These are phyloP conservation scores for Diplodia scrobiculata DNA, from an alignment of 2,329 filamentous ascomycete genomes.

Conservation along the genomic window DNA sequence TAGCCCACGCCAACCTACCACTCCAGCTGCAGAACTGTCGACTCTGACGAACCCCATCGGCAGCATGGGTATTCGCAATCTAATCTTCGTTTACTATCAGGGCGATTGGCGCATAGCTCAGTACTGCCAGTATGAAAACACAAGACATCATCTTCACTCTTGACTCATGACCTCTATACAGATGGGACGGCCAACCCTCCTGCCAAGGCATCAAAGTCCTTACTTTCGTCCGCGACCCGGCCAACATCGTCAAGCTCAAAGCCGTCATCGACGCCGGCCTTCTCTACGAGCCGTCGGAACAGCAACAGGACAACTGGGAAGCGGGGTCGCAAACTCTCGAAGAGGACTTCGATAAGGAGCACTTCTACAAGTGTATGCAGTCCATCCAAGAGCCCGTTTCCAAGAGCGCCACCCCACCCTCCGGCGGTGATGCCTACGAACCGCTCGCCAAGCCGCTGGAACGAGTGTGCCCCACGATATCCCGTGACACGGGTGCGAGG, in stretches of 20 bases:
- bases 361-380: no score
- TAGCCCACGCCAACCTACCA: no score
- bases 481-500: background rate
- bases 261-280: conserved; percentile 30
- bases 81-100: no score
- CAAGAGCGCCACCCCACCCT: background rate
- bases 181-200: conserved; percentile 36
- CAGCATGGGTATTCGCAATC: no score
- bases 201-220: conserved; percentile 36
- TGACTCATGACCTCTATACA: background rate
- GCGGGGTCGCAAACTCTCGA: background rate
- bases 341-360: background rate
- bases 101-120: conserved; percentile 33
- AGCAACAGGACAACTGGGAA: background rate
- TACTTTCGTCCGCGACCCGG: conserved; percentile 32
- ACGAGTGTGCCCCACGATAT: background rate
- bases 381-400: no score
- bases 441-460: background rate
- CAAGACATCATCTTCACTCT: background rate
- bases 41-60: no score
- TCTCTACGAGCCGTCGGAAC: conserved; percentile 30
- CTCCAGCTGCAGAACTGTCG: no score
- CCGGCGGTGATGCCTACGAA: no score
- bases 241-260: conserved; percentile 36
- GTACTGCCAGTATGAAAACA: conserved; percentile 33